Evolutionary conservation across 805 yeast species (phyloP).

Genomic region (Ogataea polymorpha): DNA sequence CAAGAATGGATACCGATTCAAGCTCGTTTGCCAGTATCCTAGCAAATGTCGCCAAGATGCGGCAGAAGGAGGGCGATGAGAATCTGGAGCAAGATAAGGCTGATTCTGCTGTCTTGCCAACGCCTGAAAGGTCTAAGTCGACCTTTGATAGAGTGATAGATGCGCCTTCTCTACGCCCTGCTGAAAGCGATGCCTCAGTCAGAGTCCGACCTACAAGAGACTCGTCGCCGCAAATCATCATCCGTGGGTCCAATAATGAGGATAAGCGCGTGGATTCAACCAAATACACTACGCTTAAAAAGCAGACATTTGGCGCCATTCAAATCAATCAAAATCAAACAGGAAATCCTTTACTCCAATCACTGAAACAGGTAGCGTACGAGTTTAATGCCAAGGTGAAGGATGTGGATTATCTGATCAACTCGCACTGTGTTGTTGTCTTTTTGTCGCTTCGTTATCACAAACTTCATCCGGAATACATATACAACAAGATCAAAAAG

Average conservation of each 20-base stretch:
- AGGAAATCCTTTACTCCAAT: slow-evolving; percentile 66
- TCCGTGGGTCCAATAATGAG: slow-evolving; percentile 14
- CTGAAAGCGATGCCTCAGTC: neutral
- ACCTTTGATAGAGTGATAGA: slow-evolving; percentile 9
- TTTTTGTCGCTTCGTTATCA: slow-evolving; percentile 71
- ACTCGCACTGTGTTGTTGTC: slow-evolving; percentile 51
- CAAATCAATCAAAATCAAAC: slow-evolving; percentile 64
- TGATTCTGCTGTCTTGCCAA: no score
- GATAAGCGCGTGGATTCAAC: slow-evolving; percentile 17
- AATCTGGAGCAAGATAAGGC: neutral
- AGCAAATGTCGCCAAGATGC: slow-evolving; percentile 62
- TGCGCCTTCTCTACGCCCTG: neutral
- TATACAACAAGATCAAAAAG: slow-evolving; percentile 51
- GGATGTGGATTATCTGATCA: slow-evolving; percentile 64
- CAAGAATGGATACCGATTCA: slow-evolving; percentile 29
- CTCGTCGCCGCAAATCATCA: slow-evolving; percentile 8
- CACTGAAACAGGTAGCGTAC: slow-evolving; percentile 50
- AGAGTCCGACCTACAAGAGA: neutral
- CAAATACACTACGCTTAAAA: slow-evolving; percentile 17
- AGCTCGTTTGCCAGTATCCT: slow-evolving; percentile 69
- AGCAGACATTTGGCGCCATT: slow-evolving; percentile 35
- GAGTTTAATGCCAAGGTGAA: slow-evolving; percentile 48
- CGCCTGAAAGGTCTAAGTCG: neutral
- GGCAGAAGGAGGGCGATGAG: slow-evolving; percentile 37
- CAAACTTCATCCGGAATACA: slow-evolving; percentile 72